phyloP scores from a whole-genome alignment of 2,329 filamentous ascomycete genomes.

The Aspergillus clavatus region DNA sequence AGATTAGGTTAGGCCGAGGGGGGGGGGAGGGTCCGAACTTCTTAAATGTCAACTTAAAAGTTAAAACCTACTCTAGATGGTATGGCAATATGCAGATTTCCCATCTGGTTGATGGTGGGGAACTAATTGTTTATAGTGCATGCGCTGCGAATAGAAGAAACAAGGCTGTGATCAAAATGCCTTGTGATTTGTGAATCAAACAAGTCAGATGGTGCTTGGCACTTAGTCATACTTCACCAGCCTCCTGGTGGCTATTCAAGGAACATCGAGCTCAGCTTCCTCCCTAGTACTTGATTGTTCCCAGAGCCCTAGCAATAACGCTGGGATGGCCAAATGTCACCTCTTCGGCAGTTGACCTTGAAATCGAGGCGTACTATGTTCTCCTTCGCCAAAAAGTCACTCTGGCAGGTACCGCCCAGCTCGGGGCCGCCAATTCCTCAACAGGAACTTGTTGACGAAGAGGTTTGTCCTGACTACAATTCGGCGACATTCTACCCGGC shows the following conservation, averaged over 20 bases:
- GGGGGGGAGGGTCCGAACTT: no score
- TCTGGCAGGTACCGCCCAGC: slow-evolving; percentile 5
- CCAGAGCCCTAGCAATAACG: neutral
- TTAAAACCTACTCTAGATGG: no score
- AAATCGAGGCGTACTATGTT: slow-evolving; percentile 12
- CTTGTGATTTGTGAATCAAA: no score
- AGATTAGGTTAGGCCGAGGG: no score
- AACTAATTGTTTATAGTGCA: no score
- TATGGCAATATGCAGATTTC: no score
- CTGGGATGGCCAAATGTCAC: slow-evolving; percentile 5
- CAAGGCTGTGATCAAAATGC: no score
- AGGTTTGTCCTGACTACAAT: slow-evolving; percentile 26
- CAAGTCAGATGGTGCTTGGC: no score
- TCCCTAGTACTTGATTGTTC: neutral
- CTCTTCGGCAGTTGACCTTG: slow-evolving; percentile 6
- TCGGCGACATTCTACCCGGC: slow-evolving; percentile 28
- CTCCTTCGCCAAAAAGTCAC: slow-evolving; percentile 13
- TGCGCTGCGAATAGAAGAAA: no score
- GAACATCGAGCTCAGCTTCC: neutral
- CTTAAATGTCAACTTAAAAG: no score
- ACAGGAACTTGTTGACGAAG: slow-evolving; percentile 23
- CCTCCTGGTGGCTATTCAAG: neutral
- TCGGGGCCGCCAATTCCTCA: neutral
- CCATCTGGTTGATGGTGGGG: no score
- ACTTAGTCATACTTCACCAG: no score